Conservation (phyloP, 805 yeast species). For the Saturnispora serradocipensis region DNA sequence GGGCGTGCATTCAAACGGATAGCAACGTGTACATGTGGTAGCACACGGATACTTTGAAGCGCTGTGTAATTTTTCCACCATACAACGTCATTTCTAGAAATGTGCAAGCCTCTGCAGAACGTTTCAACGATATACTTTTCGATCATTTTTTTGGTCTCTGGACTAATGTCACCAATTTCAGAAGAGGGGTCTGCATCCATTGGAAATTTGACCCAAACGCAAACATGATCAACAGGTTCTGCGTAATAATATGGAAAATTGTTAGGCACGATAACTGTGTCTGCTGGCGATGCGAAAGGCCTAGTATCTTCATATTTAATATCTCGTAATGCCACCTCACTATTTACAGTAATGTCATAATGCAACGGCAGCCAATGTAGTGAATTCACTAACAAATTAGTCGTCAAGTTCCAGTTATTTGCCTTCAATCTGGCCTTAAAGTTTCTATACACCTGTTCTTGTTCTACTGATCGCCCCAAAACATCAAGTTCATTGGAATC, state of each 20-base stretch:
- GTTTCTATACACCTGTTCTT: constrained; percentile 34
- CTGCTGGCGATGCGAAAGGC: constrained; percentile 34
- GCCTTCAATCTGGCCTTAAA: constrained; percentile 35
- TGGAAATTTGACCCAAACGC: constrained; percentile 58
- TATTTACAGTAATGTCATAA: constrained; percentile 2
- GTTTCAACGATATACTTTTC: constrained; percentile 39
- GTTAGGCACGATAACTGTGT: constrained; percentile 41
- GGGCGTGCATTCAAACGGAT: constrained; percentile 29
- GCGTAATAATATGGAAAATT: constrained; percentile 63
- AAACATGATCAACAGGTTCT: constrained; percentile 42
- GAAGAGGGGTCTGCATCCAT: constrained; percentile 44
- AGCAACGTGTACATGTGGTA: constrained; percentile 66
- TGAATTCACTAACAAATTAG: constrained; percentile 38
- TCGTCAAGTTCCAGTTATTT: constrained; percentile 34
- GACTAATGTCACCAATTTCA: constrained; percentile 42
- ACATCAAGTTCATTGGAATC: constrained; percentile 34
- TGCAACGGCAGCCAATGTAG: constrained; percentile 41
- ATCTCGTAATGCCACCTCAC: constrained; percentile 11
- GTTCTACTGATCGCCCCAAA: constrained; percentile 40
- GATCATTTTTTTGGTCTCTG: constrained; percentile 32
- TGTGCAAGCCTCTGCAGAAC: constrained; percentile 37
- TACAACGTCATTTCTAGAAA: constrained; percentile 31
- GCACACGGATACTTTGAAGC: constrained; percentile 55
- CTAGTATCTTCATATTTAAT: constrained; percentile 27
- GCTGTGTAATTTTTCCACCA: constrained; percentile 73